Evolutionary conservation across 805 yeast species (phyloP).

Genomic region (Starmera amethionina): DNA sequence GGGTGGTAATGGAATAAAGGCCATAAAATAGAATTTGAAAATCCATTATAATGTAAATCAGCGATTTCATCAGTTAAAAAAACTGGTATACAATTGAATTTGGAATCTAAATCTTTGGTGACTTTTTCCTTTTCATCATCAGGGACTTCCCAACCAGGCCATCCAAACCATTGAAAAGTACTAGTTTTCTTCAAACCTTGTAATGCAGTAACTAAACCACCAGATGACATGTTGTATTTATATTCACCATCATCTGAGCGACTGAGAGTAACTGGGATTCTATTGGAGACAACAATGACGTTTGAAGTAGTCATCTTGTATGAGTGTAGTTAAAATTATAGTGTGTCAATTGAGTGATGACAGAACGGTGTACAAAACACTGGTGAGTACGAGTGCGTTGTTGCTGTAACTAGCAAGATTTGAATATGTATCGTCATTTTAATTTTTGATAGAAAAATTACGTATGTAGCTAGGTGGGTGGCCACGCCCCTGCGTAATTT

Average conservation of each 20-base stretch:
- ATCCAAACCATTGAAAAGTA: conserved; percentile 94
- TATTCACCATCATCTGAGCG: conserved; percentile 54
- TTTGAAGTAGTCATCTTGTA: conserved; percentile 35
- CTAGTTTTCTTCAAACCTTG: conserved; percentile 81
- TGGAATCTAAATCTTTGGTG: conserved; percentile 55
- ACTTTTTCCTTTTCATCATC: conserved; percentile 63
- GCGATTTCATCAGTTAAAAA: conserved; percentile 84
- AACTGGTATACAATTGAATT: conserved; percentile 86
- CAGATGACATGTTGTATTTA: conserved; percentile 87
- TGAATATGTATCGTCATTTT: too few species aligned
- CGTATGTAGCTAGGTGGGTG: too few species aligned
- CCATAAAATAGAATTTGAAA: conserved; percentile 92
- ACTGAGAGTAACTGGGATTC: conserved; percentile 89
- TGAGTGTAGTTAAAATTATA: background rate
- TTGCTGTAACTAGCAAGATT: too few species aligned
- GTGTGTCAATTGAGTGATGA: background rate
- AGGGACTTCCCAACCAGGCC: conserved; percentile 93
- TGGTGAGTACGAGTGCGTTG: too few species aligned
- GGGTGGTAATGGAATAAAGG: conserved; percentile 98
- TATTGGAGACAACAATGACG: conserved; percentile 85
- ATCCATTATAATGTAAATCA: conserved; percentile 94
- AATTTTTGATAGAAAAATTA: too few species aligned
- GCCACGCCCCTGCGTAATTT: too few species aligned
- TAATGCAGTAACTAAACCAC: conserved; percentile 93
- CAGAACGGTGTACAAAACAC: too few species aligned